These are phyloP conservation scores for Lepraria neglecta DNA, from an alignment of 495 filamentous ascomycete genomes.

Conservation along the genomic window DNA sequence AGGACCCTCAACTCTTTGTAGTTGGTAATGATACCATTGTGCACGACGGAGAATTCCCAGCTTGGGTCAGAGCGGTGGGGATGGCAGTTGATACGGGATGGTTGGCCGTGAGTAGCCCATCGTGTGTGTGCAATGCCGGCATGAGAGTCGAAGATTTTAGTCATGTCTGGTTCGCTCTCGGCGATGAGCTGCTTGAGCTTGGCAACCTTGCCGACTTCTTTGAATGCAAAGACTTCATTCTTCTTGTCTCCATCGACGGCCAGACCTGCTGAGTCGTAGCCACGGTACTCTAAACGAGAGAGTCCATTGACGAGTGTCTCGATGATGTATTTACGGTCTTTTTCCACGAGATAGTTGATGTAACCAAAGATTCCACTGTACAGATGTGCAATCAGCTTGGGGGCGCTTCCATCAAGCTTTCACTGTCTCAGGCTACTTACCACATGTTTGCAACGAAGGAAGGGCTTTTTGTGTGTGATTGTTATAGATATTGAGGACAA, in stretches of 20 bases:
- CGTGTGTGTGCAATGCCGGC: constrained; percentile 97
- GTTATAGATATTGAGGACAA: not conserved
- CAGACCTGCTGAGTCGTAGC: constrained; percentile 91
- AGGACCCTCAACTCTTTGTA: constrained; percentile 98
- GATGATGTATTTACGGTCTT: constrained; percentile 90
- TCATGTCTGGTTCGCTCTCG: constrained; percentile 71
- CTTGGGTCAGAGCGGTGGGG: constrained; percentile 88
- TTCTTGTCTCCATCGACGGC: constrained; percentile 98
- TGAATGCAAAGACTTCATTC: constrained; percentile 93
- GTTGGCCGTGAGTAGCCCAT: constrained; percentile 96
- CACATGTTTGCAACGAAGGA: constrained; percentile 25
- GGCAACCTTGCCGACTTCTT: constrained; percentile 98
- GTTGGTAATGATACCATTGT: constrained; percentile 99
- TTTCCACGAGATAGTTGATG: constrained; percentile 85
- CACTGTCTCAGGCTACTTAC: constrained; percentile 17
- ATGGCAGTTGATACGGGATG: constrained; percentile 92
- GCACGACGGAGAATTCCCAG: constrained; percentile 95
- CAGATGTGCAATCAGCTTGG: constrained; percentile 5
- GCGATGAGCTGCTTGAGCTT: constrained; percentile 91
- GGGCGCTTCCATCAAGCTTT: not conserved
- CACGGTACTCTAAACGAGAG: constrained; percentile 26
- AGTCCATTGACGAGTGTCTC: constrained; percentile 92
- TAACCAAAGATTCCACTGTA: constrained; percentile 97
- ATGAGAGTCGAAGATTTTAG: constrained; percentile 92
- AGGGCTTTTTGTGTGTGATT: not conserved